Conservation (phyloP, 768 basidiomycete genomes). For the Russula virescens region DNA sequence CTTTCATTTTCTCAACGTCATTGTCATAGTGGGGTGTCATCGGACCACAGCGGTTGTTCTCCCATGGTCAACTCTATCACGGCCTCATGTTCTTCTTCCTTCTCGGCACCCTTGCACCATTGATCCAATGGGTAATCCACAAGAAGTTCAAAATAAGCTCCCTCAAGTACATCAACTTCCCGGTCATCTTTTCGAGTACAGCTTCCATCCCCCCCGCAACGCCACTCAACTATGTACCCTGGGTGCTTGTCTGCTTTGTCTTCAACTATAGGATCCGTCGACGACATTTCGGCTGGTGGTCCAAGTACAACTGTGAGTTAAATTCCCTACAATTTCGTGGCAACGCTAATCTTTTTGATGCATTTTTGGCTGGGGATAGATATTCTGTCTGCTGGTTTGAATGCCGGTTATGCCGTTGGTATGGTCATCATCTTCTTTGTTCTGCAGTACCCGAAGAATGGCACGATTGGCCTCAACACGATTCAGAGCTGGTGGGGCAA, state of each 20-base stretch:
- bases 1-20: not conserved
- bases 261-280: constrained; percentile 37
- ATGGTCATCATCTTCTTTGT: constrained; percentile 53
- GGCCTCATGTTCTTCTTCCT: constrained; percentile 73
- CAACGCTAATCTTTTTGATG: not conserved
- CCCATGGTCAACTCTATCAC: constrained; percentile 5
- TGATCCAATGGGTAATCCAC: constrained; percentile 46
- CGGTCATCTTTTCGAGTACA: constrained; percentile 39
- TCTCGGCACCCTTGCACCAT: constrained; percentile 58
- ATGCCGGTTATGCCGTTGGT: constrained; percentile 60
- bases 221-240: constrained; percentile 38
- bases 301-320: constrained; percentile 34
- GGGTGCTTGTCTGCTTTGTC: constrained; percentile 34
- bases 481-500: constrained; percentile 74
- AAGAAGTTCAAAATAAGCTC: constrained; percentile 19
- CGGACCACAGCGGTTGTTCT: constrained; percentile 47
- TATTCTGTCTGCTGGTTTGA: constrained; percentile 66
- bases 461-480: constrained; percentile 47
- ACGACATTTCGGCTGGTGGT: constrained; percentile 37
- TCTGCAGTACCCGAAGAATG: constrained; percentile 66
- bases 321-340: too few relatives aligned
- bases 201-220: constrained; percentile 39
- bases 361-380: constrained; percentile 30
- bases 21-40: constrained; percentile 52
- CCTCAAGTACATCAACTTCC: constrained; percentile 56